phyloP scores from a whole-genome alignment of 140 eudicot species.

The Stevia rebaudiana region DNA sequence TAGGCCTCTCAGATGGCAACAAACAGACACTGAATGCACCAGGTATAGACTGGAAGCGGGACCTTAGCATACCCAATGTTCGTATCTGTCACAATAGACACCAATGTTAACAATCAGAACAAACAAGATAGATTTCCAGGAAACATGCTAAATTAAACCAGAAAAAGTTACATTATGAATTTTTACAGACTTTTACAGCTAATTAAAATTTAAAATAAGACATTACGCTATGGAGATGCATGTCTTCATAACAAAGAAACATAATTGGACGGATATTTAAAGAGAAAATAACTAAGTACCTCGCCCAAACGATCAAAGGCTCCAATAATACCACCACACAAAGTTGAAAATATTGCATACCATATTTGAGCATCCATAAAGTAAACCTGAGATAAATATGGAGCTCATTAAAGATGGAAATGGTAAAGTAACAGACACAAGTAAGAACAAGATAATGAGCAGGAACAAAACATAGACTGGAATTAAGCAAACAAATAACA shows the following conservation, averaged over 20 bases:
- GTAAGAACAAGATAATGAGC: neutral
- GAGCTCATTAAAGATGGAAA: slow-evolving; percentile 14
- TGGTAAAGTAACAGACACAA: slow-evolving; percentile 13
- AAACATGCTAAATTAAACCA: slow-evolving; percentile 5
- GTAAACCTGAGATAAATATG: slow-evolving; percentile 57
- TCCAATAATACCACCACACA: slow-evolving; percentile 89
- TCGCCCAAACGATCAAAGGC: slow-evolving; percentile 98
- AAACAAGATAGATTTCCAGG: slow-evolving; percentile 11
- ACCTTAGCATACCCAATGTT: slow-evolving; percentile 85
- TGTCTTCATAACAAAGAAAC: slow-evolving; percentile 13
- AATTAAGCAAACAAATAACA: neutral
- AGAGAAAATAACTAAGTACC: slow-evolving; percentile 39
- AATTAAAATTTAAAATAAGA: slow-evolving; percentile 9
- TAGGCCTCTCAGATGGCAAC: slow-evolving; percentile 71
- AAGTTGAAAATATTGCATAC: slow-evolving; percentile 88
- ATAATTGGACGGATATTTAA: neutral
- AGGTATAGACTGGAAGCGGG: slow-evolving; percentile 92
- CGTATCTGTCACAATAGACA: slow-evolving; percentile 57
- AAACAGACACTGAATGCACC: slow-evolving; percentile 86
- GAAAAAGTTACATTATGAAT: slow-evolving; percentile 6
- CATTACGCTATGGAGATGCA: slow-evolving; percentile 12
- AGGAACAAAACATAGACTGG: neutral
- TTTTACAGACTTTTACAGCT: slow-evolving; percentile 1
- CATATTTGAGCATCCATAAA: slow-evolving; percentile 97
- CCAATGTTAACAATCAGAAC: slow-evolving; percentile 14